A percentile compares a stretch with the other conserved stretches of the same genome.
Evolutionary conservation across 768 basidiomycete species (phyloP).

Genomic region (Jaapia argillacea): DNA sequence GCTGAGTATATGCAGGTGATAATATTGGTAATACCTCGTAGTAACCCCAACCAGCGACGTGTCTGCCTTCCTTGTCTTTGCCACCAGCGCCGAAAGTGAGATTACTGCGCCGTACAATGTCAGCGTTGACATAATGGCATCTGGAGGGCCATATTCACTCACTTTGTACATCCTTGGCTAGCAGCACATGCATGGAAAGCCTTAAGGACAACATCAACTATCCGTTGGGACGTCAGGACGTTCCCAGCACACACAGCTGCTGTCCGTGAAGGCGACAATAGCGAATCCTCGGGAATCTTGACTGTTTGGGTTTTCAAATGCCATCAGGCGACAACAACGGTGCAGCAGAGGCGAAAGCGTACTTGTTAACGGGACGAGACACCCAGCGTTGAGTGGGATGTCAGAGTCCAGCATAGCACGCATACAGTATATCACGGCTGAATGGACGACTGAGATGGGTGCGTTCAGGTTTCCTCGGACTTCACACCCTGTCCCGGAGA

Average conservation of each 20-base stretch:
- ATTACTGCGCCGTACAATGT: conserved; percentile 40
- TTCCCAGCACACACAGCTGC: conserved; percentile 93
- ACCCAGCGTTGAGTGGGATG: conserved; percentile 92
- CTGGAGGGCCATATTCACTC: conserved; percentile 20
- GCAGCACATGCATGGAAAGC: conserved; percentile 90
- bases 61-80: conserved; percentile 71
- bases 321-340: conserved; percentile 6
- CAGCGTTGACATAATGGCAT: conserved; percentile 4
- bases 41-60: conserved; percentile 81
- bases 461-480: conserved; percentile 80
- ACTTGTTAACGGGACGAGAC: conserved; percentile 81
- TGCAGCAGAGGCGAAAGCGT: conserved; percentile 12
- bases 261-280: conserved; percentile 74
- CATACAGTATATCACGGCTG: conserved; percentile 86
- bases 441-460: conserved; percentile 80
- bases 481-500: conserved; percentile 75
- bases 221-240: conserved; percentile 84
- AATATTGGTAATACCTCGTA: conserved; percentile 50
- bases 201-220: conserved; percentile 88
- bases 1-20: background rate
- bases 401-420: conserved; percentile 77
- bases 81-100: conserved; percentile 85
- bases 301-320: conserved; percentile 37
- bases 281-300: conserved; percentile 66
- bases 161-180: conserved; percentile 93